Conservation (phyloP, 352 stramenopile species). For the Phytophthora sp. region DNA sequence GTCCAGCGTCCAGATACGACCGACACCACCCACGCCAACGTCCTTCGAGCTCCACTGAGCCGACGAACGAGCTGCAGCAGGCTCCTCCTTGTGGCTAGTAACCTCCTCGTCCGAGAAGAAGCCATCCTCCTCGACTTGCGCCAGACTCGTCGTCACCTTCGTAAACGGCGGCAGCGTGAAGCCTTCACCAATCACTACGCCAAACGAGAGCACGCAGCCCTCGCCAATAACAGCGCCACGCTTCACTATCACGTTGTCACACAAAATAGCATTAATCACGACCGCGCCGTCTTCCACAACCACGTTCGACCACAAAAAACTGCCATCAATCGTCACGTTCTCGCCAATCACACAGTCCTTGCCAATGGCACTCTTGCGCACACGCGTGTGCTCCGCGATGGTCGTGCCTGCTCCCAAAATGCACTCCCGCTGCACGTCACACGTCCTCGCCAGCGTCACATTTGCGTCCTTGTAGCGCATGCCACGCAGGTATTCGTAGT, state of each 20-base stretch:
- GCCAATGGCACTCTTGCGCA: constrained; percentile 74
- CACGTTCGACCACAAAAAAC: constrained; percentile 88
- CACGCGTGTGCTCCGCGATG: constrained; percentile 58
- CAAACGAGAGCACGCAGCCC: constrained; percentile 83
- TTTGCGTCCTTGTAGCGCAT: constrained; percentile 87
- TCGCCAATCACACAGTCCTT: constrained; percentile 75
- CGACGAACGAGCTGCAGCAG: not conserved
- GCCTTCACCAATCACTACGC: constrained; percentile 79
- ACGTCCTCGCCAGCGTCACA: constrained; percentile 75
- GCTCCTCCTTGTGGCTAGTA: constrained; percentile 20
- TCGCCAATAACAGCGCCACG: constrained; percentile 72
- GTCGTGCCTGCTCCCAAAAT: constrained; percentile 72
- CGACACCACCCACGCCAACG: constrained; percentile 73
- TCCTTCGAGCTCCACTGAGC: constrained; percentile 69
- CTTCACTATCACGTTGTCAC: constrained; percentile 81
- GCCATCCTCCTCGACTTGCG: constrained; percentile 65
- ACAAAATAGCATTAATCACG: constrained; percentile 85
- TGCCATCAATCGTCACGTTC: constrained; percentile 72
- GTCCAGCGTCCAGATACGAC: constrained; percentile 83
- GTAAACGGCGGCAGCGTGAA: constrained; percentile 75
- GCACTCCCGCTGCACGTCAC: constrained; percentile 62
- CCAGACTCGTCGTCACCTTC: constrained; percentile 77
- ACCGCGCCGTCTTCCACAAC: constrained; percentile 75
- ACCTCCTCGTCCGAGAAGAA: constrained; percentile 67
- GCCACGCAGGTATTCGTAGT: constrained; percentile 80